Base-by-base conservation (phyloP, 2,329 filamentous ascomycete genomes). In the Colletotrichum eleusines region DNA sequence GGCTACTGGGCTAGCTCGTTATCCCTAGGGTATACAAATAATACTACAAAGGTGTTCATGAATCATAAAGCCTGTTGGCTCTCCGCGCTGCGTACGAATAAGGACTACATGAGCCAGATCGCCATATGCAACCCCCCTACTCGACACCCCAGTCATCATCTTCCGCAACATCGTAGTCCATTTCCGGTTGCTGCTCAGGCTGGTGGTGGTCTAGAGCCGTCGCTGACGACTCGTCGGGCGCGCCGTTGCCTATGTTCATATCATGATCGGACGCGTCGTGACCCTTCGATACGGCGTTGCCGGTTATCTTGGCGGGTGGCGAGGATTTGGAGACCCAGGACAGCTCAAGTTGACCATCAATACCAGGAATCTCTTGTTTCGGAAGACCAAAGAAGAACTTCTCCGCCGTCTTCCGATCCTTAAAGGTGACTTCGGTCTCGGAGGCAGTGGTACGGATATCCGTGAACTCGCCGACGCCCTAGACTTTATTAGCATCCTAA, bases 341-440 rank as follows among this genome's bases (percentile, higher is more conserved):
- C 48, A 93, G 78, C 65, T 93, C 90, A 16, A 94, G 83, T 55
- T 87, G 87, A 51, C 88, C 90, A 1, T 85, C 81, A 14, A 93
- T 81, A 8, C 89, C 88, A 0, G 90, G 89, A 50, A 94, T 88
- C 26, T 86, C 81, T 53, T 85, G 85, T 55, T 84, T 84, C 57
- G 87, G 78, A n/a, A 89, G 80, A 35, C 87, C 84, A 75, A 88
- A 88, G 81, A 87, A 88, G 75, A 92, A 91, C 73, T 86, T 90
- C 78, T 95, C 93, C 5, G 92, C 93, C 18, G 91, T 91, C 77
- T 88, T 89, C 68, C 90, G 88, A 75, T 92, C 89, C 68, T 88
- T 89, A 77, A 92, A 92, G 7, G 86, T 87, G 62, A 92, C 86
- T 63, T 86, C 81, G 1, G 89, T 88, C 0, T 80, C 77, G 1